Evolutionary conservation across 2,329 filamentous ascomycete genomes (phyloP).

Genomic region (Phaeosphaeria sp.): DNA sequence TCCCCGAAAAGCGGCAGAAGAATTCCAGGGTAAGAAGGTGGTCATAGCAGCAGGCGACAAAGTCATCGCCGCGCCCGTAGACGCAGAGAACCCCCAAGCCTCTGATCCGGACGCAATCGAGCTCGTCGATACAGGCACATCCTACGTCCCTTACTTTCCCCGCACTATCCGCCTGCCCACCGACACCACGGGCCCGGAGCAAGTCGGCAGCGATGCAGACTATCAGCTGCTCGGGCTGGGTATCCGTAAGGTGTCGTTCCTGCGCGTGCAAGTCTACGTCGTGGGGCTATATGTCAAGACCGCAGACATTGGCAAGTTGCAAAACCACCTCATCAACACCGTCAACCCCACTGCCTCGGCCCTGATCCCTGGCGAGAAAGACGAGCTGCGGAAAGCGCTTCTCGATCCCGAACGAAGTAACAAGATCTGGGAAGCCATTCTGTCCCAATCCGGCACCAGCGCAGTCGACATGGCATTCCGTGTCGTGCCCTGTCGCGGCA

Average conservation of each 20-base stretch:
- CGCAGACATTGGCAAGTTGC: conserved; percentile 79
- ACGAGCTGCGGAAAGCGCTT: conserved; percentile 71
- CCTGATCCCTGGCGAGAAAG: conserved; percentile 81
- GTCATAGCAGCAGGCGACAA: conserved; percentile 69
- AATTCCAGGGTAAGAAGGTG: conserved; percentile 62
- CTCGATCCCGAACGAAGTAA: conserved; percentile 73
- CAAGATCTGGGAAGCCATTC: conserved; percentile 74
- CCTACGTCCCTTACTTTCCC: conserved; percentile 80
- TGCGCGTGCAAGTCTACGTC: conserved; percentile 91
- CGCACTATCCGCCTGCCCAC: conserved; percentile 70
- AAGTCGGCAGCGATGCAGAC: conserved; percentile 54
- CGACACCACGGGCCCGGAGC: conserved; percentile 34
- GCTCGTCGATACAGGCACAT: conserved; percentile 81
- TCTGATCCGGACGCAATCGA: conserved; percentile 65
- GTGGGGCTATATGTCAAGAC: conserved; percentile 91
- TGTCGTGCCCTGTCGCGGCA: conserved; percentile 89
- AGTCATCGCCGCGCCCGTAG: conserved; percentile 53
- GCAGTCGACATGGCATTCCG: conserved; percentile 77
- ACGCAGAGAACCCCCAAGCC: conserved; percentile 36
- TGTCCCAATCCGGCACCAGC: conserved; percentile 60
- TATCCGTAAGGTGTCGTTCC: conserved; percentile 86
- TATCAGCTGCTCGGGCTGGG: conserved; percentile 91
- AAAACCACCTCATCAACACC: conserved; percentile 75
- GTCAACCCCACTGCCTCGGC: conserved; percentile 82
- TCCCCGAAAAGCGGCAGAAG: conserved; percentile 39